Base-by-base conservation (phyloP, 306 rosid species). In the Ceratonia siliqua region DNA sequence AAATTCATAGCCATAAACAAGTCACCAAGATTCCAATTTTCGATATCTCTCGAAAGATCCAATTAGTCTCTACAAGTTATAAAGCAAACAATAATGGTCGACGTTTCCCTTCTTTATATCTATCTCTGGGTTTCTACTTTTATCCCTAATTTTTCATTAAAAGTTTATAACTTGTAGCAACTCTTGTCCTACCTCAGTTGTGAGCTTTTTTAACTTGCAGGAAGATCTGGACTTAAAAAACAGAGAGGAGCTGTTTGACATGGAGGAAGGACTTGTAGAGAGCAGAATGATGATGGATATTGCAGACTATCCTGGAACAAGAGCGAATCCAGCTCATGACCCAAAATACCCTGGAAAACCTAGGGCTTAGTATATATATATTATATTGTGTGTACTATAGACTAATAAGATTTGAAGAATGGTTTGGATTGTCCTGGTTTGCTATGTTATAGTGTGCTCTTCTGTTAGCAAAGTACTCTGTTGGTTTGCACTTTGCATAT, bases 301-400 rank as follows among this genome's bases (percentile, higher is more conserved):
- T 71, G 49, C n/a, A 25, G 87, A 83, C 38, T 83, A 83, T 65
- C 17, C 65, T 13, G 27, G 45, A 71, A 17, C 87, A 25, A 43
- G 49, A 59, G 38, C 87, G 76, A 83, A 79, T 79, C 76, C 65
- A 10, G 58, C 62, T 18, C 87, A 83, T 79, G 58, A 75, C 17
- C 87, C 84, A 14, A 79, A 52, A 75, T 22, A 68, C 64, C 84
- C 82, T 15, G 84, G 84, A 58, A 75, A 59, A 27, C 48, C 83
- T 36, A 41, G 41, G 24, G 35, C 32, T 58, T 58, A 58, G 30
- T 57, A 45, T n/a, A 5, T 27, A 5, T 30, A 28, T 70, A 13
- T 28, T 62, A 24, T 20, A n/a, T n/a, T n/a, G 9, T 12, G 45
- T 33, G 5, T 1, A 2, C 8, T 17, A 28, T 30, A 12, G 59